Conservation (phyloP, 805 yeast genomes). For the Vanderwaltozyma tropicalis region DNA sequence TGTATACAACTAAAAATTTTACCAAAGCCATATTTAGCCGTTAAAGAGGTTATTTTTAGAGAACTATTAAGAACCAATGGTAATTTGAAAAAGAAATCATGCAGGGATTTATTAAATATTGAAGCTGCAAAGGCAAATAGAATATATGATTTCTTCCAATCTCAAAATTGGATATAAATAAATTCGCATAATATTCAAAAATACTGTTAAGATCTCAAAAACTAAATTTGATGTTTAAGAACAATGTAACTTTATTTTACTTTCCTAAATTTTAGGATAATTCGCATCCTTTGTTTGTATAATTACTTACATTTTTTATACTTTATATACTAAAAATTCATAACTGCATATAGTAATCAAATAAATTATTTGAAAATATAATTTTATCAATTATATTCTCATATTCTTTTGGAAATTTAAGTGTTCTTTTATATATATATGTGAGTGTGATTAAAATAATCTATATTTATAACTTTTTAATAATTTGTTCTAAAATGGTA, state of each 20-base stretch:
- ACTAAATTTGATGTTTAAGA: too few relatives aligned
- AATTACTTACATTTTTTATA: too few relatives aligned
- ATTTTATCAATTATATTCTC: neutral
- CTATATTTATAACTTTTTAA: slow-evolving; percentile 19
- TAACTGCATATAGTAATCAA: too few relatives aligned
- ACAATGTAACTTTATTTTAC: neutral
- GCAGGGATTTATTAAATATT: slow-evolving; percentile 73
- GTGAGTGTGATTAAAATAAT: too few relatives aligned
- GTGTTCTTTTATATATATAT: too few relatives aligned
- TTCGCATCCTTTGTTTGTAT: too few relatives aligned
- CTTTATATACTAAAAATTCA: too few relatives aligned
- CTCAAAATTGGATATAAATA: slow-evolving; percentile 72
- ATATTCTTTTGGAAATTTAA: too few relatives aligned
- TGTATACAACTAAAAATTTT: slow-evolving; percentile 75
- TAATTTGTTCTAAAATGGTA: slow-evolving; percentile 24
- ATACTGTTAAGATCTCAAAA: too few relatives aligned
- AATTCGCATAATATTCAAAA: neutral
- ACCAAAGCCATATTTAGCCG: slow-evolving; percentile 90
- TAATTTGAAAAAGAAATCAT: slow-evolving; percentile 65
- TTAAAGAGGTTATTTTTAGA: slow-evolving; percentile 80
- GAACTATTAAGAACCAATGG: slow-evolving; percentile 85
- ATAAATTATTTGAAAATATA: too few relatives aligned
- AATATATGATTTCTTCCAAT: slow-evolving; percentile 85
- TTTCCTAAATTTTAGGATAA: too few relatives aligned
- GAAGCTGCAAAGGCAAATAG: slow-evolving; percentile 80